Conservation (phyloP, 257 asterid species). For the Gentiana macrophylla region DNA sequence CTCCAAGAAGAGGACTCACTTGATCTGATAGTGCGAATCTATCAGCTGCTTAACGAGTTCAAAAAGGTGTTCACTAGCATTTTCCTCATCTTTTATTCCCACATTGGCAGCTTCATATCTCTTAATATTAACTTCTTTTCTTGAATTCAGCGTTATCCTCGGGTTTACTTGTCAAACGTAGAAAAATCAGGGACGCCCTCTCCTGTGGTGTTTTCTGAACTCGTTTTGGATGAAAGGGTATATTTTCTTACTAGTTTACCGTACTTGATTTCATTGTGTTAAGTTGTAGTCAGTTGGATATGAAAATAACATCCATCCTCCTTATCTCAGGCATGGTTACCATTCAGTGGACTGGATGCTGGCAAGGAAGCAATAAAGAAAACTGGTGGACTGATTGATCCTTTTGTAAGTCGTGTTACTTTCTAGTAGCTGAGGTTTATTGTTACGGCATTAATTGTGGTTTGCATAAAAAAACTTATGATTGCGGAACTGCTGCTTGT, state of each 20-base stretch:
- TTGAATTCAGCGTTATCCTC: slow-evolving; percentile 52
- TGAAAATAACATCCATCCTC: slow-evolving; percentile 10
- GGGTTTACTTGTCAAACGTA: slow-evolving; percentile 28
- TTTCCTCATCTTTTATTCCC: slow-evolving; percentile 4
- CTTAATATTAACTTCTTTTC: slow-evolving; percentile 11
- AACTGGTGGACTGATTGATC: slow-evolving; percentile 37
- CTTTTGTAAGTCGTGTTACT: slow-evolving; percentile 36
- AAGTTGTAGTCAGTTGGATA: slow-evolving; percentile 4
- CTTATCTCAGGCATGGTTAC: slow-evolving; percentile 68
- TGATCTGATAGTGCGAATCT: slow-evolving; percentile 57
- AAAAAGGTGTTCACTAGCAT: slow-evolving; percentile 44
- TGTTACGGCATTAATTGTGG: not conserved
- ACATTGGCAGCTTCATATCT: not conserved
- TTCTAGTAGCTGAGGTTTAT: not conserved
- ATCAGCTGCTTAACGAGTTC: slow-evolving; percentile 61
- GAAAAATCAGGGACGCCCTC: slow-evolving; percentile 40
- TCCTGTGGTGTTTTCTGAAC: slow-evolving; percentile 18
- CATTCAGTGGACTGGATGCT: slow-evolving; percentile 49
- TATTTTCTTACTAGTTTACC: slow-evolving; percentile 14
- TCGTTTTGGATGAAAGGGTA: slow-evolving; percentile 60
- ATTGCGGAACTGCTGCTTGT: too few species aligned
- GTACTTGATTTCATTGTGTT: not conserved
- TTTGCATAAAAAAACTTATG: too few species aligned
- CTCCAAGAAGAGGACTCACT: slow-evolving; percentile 63
- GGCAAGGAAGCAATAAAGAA: slow-evolving; percentile 24